Conservation (phyloP, 2,329 filamentous ascomycete genomes). For the Tolypocladium pustulatum region DNA sequence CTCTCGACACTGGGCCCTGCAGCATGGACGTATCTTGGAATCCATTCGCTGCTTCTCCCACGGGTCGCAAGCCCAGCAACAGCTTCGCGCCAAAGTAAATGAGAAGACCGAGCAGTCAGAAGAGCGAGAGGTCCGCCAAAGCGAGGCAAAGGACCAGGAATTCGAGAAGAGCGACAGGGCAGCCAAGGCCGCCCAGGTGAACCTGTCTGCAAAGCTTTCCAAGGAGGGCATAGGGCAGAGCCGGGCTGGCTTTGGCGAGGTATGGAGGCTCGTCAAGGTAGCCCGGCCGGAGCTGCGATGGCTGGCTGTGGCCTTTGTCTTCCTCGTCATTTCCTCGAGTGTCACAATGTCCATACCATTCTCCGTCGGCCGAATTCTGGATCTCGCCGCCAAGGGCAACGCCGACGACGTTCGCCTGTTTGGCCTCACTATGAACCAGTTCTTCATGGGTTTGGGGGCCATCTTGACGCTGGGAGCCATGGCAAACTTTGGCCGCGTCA, state of each 20-base stretch:
- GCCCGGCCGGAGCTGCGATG: conserved; percentile 74
- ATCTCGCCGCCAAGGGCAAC: conserved; percentile 70
- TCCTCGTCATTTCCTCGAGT: conserved; percentile 78
- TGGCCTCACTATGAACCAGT: conserved; percentile 74
- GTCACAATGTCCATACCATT: conserved; percentile 97
- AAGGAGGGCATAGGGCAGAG: conserved; percentile 60
- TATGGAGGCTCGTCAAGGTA: conserved; percentile 81
- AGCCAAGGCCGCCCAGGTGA: conserved; percentile 76
- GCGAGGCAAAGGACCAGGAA: conserved; percentile 24
- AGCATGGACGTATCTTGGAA: background rate
- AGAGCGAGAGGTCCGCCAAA: conserved; percentile 15
- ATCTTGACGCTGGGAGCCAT: conserved; percentile 75
- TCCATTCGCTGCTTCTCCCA: conserved; percentile 21
- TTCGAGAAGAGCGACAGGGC: conserved; percentile 72
- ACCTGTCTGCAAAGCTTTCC: conserved; percentile 76
- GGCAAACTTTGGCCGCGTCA: conserved; percentile 89
- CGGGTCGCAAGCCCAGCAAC: conserved; percentile 10
- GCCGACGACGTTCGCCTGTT: conserved; percentile 63
- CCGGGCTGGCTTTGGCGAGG: conserved; percentile 59
- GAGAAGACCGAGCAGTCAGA: conserved; percentile 26
- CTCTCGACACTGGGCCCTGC: background rate
- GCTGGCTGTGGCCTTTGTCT: conserved; percentile 68
- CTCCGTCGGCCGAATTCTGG: conserved; percentile 90
- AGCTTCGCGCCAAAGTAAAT: conserved; percentile 15
- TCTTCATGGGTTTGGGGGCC: conserved; percentile 70